Evolutionary conservation across 2,329 filamentous ascomycete genomes (phyloP), one percentile per base, ranked within the genome.

Genomic region (Fusarium anguioides): DNA sequence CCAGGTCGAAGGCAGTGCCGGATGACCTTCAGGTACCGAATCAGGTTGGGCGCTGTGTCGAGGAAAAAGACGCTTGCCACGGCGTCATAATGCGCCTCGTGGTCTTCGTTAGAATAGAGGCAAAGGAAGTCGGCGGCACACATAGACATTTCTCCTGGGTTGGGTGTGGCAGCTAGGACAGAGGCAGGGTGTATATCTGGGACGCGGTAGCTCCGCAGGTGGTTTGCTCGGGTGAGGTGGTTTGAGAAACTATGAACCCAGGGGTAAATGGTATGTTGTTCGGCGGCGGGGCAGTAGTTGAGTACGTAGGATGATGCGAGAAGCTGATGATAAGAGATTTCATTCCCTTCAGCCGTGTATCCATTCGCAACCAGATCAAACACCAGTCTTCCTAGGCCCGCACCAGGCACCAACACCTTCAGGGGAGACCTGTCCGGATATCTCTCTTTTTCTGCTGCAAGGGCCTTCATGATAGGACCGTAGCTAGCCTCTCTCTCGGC

Each of bases 291-390:
- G 6, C 89, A 92, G 71, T 83, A 84, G 76, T 95, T 94, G 45
- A 94, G 86, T 17, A 94, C 86, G 75, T 92, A 90, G 1, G 86
- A 87, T 8, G 92, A 96, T 2, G 93, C 93, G 58, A 98, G 84
- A n/a, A 99, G 86, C 76, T 97, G 93, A 77, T 99, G 96, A 75
- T 97, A 98, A 4, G 94, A 97, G 64, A 98, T 97, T 79, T 99
- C 92, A 75, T 97, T 98, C 26, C 95, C 95, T 77, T 97, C 94
- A 1, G 89, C 87, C 12, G 86, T 81, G 77, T 89, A 96, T 12
- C 96, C 94, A 2, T 81, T 82, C 26, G 81, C 81, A 75, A 90
- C 93, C 15, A 98, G 83, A 41, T 99, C 96, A 73, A 96, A 97
- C 1, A 98, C 92, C 4, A 98, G 82, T 15, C 96, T 87, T 4